These are phyloP conservation scores for Chaetoscypha palmicola DNA, from an alignment of 2,329 filamentous ascomycete species.

Conservation along the genomic window DNA sequence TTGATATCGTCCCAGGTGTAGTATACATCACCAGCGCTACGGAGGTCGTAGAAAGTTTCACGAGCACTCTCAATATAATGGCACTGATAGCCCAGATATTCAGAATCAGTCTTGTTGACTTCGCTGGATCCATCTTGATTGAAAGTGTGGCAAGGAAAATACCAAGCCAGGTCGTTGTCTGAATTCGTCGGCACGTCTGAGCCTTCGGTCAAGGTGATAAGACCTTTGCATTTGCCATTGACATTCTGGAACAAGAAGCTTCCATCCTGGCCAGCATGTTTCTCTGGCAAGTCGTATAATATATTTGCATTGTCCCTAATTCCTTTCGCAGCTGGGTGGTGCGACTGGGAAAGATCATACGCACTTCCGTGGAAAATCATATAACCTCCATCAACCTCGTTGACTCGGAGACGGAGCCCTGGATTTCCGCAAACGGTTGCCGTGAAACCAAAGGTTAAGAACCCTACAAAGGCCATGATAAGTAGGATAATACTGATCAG, in stretches of 20 bases:
- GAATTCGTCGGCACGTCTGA: conserved; percentile 76
- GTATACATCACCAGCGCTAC: conserved; percentile 76
- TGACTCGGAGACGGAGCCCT: conserved; percentile 65
- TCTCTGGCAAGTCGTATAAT: conserved; percentile 75
- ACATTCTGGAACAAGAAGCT: conserved; percentile 98
- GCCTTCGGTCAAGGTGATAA: conserved; percentile 65
- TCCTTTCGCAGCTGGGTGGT: conserved; percentile 73
- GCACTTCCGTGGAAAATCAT: conserved; percentile 96
- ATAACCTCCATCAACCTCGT: conserved; percentile 72
- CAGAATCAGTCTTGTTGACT: conserved; percentile 65
- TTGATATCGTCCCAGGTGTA: conserved; percentile 93
- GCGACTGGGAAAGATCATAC: conserved; percentile 71
- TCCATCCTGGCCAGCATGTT: conserved; percentile 81
- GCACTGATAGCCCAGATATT: conserved; percentile 81
- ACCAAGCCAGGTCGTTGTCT: conserved; percentile 79
- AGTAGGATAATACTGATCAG: conserved; percentile 86
- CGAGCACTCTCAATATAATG: conserved; percentile 69
- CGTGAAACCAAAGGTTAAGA: conserved; percentile 94
- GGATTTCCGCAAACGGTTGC: conserved; percentile 74
- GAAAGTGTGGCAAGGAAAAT: conserved; percentile 87
- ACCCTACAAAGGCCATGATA: conserved; percentile 86
- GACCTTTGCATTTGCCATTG: conserved; percentile 88
- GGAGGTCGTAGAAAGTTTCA: conserved; percentile 67
- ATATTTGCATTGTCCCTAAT: conserved; percentile 71
- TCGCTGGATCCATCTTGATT: conserved; percentile 85